Conservation (phyloP, 2,329 filamentous ascomycete genomes). For the Canariomyces notabilis region DNA sequence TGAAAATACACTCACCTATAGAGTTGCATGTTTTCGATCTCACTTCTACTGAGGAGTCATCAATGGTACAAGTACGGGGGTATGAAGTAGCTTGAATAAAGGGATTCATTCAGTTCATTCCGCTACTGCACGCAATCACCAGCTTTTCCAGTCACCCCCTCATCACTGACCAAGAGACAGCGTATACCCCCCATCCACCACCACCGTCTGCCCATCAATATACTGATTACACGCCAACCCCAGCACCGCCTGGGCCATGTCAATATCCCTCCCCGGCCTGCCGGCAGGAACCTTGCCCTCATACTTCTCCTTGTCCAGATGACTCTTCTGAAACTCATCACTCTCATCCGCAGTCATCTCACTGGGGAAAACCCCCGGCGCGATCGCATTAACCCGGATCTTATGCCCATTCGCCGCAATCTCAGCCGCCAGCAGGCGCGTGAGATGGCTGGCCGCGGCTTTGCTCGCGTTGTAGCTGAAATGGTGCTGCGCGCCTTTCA, state of each 20-base stretch:
- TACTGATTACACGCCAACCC: conserved; percentile 44
- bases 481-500: conserved; percentile 60
- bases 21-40: too few species aligned
- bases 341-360: conserved; percentile 61
- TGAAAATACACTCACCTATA: too few species aligned
- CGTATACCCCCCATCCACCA: conserved; percentile 51
- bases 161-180: conserved; percentile 31
- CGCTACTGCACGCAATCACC: too few species aligned
- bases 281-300: conserved; percentile 45
- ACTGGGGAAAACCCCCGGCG: conserved; percentile 65
- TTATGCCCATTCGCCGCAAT: conserved; percentile 54
- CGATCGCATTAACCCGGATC: conserved; percentile 66
- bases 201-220: conserved; percentile 35
- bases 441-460: conserved; percentile 60
- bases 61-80: too few species aligned
- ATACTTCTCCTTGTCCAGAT: conserved; percentile 53
- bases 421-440: conserved; percentile 58
- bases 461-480: conserved; percentile 62
- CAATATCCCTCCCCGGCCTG: conserved; percentile 51
- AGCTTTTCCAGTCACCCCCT: background rate
- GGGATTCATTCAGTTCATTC: too few species aligned
- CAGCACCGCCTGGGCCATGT: conserved; percentile 54
- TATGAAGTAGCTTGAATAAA: too few species aligned
- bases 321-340: conserved; percentile 51
- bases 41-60: too few species aligned